Evolutionary conservation across 768 basidiomycete species (phyloP).

Genomic region (Paxillus rubicundulus): DNA sequence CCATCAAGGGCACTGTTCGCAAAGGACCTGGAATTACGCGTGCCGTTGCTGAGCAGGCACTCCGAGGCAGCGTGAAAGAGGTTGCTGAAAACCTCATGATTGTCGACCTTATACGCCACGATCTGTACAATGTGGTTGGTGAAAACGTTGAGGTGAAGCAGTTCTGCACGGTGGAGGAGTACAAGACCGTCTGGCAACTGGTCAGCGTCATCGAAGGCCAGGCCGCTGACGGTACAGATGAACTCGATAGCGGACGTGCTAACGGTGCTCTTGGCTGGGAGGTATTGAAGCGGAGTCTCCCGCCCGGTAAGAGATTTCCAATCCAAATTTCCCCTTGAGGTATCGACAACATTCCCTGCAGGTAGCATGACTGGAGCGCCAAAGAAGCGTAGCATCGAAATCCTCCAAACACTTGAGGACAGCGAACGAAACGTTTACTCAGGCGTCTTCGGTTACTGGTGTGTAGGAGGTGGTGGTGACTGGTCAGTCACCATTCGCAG

Average conservation of each 20-base stretch:
- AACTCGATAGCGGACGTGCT: constrained; percentile 35
- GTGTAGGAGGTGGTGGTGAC: constrained; percentile 83
- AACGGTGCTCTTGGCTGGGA: constrained; percentile 67
- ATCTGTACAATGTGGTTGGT: constrained; percentile 81
- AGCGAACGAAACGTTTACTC: constrained; percentile 80
- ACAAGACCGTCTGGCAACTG: constrained; percentile 92
- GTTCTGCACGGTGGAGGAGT: constrained; percentile 87
- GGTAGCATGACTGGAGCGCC: constrained; percentile 98
- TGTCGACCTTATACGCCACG: constrained; percentile 92
- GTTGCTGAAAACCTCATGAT: constrained; percentile 98
- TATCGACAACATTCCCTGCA: constrained; percentile 27
- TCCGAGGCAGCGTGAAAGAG: constrained; percentile 76
- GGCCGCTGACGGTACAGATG: constrained; percentile 35
- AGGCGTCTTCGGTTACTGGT: constrained; percentile 92
- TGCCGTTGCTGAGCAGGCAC: constrained; percentile 59
- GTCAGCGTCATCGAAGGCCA: constrained; percentile 90
- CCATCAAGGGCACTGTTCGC: constrained; percentile 90
- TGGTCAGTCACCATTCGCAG: constrained; percentile 95
- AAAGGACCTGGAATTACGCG: constrained; percentile 65
- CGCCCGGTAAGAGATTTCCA: constrained; percentile 60
- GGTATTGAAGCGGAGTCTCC: constrained; percentile 73
- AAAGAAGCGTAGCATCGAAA: constrained; percentile 90
- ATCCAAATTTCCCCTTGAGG: not conserved
- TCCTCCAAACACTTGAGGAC: constrained; percentile 77
- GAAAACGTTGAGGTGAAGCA: constrained; percentile 79